phyloP scores from a whole-genome alignment of 805 yeast species.

The Debaryomyces prosopidis region DNA sequence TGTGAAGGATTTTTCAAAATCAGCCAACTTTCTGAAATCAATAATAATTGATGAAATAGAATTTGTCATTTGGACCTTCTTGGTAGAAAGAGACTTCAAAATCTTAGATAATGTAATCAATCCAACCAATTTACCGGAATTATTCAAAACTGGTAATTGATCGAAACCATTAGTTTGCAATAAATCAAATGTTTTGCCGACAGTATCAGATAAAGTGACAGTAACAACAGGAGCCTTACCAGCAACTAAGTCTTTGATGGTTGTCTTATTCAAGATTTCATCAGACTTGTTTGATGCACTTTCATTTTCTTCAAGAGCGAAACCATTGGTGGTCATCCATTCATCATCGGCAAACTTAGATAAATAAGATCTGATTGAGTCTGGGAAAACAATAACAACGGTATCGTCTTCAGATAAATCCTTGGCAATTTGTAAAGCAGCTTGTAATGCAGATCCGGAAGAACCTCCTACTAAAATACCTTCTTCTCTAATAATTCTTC shows the following conservation, averaged over 20 bases:
- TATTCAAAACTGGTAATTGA: slow-evolving; percentile 74
- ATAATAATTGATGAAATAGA: slow-evolving; percentile 60
- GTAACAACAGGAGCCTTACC: slow-evolving; percentile 77
- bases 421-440: slow-evolving; percentile 68
- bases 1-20: slow-evolving; percentile 62
- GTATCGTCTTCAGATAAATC: slow-evolving; percentile 71
- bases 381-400: slow-evolving; percentile 82
- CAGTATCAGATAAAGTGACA: slow-evolving; percentile 58
- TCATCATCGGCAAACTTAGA: slow-evolving; percentile 88
- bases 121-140: slow-evolving; percentile 66
- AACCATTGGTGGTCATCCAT: slow-evolving; percentile 81
- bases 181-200: slow-evolving; percentile 64
- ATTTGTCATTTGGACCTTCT: slow-evolving; percentile 55
- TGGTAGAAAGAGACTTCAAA: slow-evolving; percentile 64
- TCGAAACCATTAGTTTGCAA: slow-evolving; percentile 78
- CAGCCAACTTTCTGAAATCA: slow-evolving; percentile 73
- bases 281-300: slow-evolving; percentile 43
- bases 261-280: slow-evolving; percentile 38
- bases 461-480: slow-evolving; percentile 91
- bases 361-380: slow-evolving; percentile 81
- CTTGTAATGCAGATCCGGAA: slow-evolving; percentile 80
- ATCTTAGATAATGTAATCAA: slow-evolving; percentile 74
- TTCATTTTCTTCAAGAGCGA: slow-evolving; percentile 52
- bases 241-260: slow-evolving; percentile 64
- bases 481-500: slow-evolving; percentile 80